A percentile compares a stretch with the other conserved stretches of the same genome.
phyloP scores from a whole-genome alignment of 768 basidiomycete species.

The Kwoniella sp. region DNA sequence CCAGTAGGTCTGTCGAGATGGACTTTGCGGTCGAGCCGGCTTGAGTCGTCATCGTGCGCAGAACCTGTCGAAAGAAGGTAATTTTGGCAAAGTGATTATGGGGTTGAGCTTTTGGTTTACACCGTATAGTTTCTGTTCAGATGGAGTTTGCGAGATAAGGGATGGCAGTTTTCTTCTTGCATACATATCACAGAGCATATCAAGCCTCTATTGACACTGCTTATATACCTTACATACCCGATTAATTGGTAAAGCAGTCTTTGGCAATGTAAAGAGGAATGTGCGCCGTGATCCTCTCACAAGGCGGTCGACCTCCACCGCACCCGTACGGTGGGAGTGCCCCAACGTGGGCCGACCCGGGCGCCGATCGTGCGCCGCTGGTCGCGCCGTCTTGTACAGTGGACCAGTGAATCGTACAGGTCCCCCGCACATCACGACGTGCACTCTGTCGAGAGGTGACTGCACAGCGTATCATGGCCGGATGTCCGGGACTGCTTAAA shows the following conservation, averaged over 20 bases:
- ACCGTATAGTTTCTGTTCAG: no score
- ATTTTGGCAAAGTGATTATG: not conserved
- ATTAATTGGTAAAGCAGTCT: no score
- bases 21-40: not conserved
- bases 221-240: not conserved
- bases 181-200: no score
- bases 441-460: no score
- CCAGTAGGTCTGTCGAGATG: slow-evolving; percentile 24
- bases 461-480: no score
- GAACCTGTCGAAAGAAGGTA: not conserved
- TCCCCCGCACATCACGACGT: not conserved
- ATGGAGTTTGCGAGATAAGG: no score
- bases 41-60: not conserved
- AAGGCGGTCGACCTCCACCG: not conserved
- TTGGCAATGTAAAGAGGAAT: not conserved
- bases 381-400: not conserved
- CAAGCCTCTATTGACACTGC: not conserved
- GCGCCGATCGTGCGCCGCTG: not conserved
- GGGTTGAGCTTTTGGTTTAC: no score
- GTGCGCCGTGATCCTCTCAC: no score
- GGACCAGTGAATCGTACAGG: not conserved
- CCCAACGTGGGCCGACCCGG: not conserved
- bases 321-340: not conserved
- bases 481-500: no score
- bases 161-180: no score